Conservation (phyloP, 1,139 yeast genomes). For the Protomyces gravidus region DNA sequence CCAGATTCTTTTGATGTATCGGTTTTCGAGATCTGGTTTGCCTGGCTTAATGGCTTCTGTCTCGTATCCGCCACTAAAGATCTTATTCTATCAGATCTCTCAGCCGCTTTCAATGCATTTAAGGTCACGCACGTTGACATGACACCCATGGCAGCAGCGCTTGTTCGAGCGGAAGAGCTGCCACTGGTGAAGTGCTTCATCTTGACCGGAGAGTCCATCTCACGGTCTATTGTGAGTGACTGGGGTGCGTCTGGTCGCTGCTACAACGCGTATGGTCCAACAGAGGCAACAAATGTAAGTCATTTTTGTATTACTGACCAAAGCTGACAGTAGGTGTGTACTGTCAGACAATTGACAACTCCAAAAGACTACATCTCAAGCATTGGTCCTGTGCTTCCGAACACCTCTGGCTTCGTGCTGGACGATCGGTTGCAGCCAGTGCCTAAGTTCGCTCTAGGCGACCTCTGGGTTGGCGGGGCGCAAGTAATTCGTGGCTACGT, state of each 20-base stretch:
- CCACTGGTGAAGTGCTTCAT: conserved; percentile 29
- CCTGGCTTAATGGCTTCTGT: conserved; percentile 31
- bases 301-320: background rate
- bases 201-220: conserved; percentile 32
- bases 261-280: conserved; percentile 35
- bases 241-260: conserved; percentile 30
- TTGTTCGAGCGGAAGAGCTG: conserved; percentile 24
- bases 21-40: conserved; percentile 35
- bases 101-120: conserved; percentile 17
- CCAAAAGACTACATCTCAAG: conserved; percentile 19
- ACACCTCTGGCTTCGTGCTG: conserved; percentile 33
- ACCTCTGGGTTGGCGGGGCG: conserved; percentile 35
- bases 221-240: conserved; percentile 19
- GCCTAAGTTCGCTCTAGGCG: conserved; percentile 35
- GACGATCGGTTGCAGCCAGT: conserved; percentile 26
- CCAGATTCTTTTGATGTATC: conserved; percentile 34
- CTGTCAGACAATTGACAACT: conserved; percentile 2
- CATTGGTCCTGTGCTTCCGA: conserved; percentile 32
- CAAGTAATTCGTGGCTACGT: conserved; percentile 35
- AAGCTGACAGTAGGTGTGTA: background rate
- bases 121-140: conserved; percentile 34
- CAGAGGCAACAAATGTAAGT: conserved; percentile 33
- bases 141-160: conserved; percentile 33
- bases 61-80: conserved; percentile 28
- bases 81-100: conserved; percentile 28